These are phyloP conservation scores for Epicoccum sorghinum DNA, from an alignment of 2,329 filamentous ascomycete genomes.

Conservation along the genomic window DNA sequence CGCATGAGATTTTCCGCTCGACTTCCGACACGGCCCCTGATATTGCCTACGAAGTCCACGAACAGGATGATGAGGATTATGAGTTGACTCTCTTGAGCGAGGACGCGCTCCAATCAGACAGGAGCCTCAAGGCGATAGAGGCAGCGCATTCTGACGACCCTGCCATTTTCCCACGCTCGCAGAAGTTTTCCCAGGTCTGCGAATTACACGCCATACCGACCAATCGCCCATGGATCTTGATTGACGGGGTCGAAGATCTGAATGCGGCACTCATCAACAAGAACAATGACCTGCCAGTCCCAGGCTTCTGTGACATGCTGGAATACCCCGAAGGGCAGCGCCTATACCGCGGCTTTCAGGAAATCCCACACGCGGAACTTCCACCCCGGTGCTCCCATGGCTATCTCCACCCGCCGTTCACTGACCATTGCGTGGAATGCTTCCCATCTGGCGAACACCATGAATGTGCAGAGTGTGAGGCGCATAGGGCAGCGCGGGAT, in stretches of 20 bases:
- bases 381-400: background rate
- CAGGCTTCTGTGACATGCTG: background rate
- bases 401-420: background rate
- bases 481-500: too few relatives aligned
- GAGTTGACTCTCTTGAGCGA: background rate
- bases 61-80: too few relatives aligned
- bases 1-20: too few relatives aligned
- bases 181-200: background rate
- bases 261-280: background rate
- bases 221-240: background rate
- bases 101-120: background rate
- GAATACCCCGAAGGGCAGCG: background rate
- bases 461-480: too few relatives aligned
- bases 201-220: background rate
- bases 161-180: background rate
- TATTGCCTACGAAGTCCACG: too few relatives aligned
- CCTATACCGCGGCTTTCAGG: background rate
- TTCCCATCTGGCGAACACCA: slow-evolving; percentile 1
- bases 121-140: background rate
- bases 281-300: background rate
- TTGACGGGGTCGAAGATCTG: background rate
- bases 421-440: background rate
- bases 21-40: too few relatives aligned
- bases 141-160: background rate
- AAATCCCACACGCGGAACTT: too few relatives aligned